Evolutionary conservation across 345 rosid genomes (phyloP).

Genomic region (Psidium guajava): DNA sequence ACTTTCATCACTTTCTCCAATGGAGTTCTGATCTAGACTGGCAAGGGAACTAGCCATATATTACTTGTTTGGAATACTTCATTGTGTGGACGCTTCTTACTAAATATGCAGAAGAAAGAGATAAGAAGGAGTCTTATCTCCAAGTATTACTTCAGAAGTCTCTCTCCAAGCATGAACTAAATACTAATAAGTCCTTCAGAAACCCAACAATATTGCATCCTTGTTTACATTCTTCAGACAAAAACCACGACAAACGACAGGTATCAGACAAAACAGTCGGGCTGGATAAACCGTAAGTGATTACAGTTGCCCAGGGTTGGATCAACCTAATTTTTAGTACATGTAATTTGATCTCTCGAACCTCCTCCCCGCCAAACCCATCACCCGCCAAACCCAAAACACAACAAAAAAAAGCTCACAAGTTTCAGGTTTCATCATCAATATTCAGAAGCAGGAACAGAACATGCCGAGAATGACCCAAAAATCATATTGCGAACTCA

Average conservation of each 20-base stretch:
- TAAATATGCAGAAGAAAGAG: neutral
- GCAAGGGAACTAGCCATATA: neutral
- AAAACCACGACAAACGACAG: neutral
- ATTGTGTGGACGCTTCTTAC: neutral
- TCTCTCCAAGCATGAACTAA: neutral
- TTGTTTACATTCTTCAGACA: neutral
- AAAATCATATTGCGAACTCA: neutral
- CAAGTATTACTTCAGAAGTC: neutral
- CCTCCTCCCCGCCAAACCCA: neutral
- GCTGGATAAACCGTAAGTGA: too few species aligned
- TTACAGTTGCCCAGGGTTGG: neutral
- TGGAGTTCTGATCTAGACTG: neutral
- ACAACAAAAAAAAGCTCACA: neutral
- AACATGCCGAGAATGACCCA: neutral
- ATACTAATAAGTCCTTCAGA: neutral
- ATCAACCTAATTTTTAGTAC: neutral
- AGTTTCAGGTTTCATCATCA: neutral
- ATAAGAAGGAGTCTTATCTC: neutral
- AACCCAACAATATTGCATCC: neutral
- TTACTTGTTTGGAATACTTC: neutral
- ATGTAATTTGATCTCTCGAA: neutral
- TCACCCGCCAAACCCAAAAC: too few species aligned
- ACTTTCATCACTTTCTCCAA: neutral
- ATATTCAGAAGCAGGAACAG: neutral
- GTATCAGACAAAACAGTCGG: too few species aligned